Evolutionary conservation across 2,329 filamentous ascomycete genomes (phyloP).

Genomic region (Teratosphaeria zuluensis): DNA sequence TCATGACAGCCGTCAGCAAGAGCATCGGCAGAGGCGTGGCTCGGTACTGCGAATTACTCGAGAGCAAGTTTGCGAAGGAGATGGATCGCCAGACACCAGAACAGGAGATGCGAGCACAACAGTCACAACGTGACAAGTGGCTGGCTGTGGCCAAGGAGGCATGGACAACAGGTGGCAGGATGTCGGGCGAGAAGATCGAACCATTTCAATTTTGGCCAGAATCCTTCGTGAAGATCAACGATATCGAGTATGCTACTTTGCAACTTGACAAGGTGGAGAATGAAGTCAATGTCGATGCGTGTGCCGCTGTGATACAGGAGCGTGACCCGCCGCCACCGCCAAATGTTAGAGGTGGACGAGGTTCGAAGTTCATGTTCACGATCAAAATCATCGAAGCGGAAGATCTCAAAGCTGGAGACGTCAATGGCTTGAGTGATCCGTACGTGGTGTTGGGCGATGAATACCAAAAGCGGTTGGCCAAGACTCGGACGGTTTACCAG

Average conservation of each 20-base stretch:
- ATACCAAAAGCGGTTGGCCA: constrained; percentile 91
- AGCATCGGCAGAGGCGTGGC: constrained; percentile 74
- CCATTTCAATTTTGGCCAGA: constrained; percentile 95
- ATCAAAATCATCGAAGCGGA: constrained; percentile 98
- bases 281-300: constrained; percentile 83
- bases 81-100: constrained; percentile 89
- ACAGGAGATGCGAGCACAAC: constrained; percentile 66
- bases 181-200: constrained; percentile 84
- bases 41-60: constrained; percentile 82
- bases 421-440: constrained; percentile 87
- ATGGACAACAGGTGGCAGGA: constrained; percentile 58
- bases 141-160: constrained; percentile 89
- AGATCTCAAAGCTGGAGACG: constrained; percentile 94
- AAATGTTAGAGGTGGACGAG: constrained; percentile 31
- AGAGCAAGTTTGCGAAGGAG: constrained; percentile 74
- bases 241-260: constrained; percentile 88
- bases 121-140: constrained; percentile 84
- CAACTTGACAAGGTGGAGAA: constrained; percentile 85
- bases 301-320: constrained; percentile 69
- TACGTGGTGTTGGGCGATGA: constrained; percentile 96
- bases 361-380: constrained; percentile 90
- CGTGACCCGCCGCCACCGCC: constrained; percentile 63
- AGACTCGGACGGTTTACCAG: constrained; percentile 83
- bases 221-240: constrained; percentile 96
- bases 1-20: constrained; percentile 89